These are phyloP conservation scores for Venturia asperata DNA, from an alignment of 2,329 filamentous ascomycete genomes.

Conservation along the genomic window DNA sequence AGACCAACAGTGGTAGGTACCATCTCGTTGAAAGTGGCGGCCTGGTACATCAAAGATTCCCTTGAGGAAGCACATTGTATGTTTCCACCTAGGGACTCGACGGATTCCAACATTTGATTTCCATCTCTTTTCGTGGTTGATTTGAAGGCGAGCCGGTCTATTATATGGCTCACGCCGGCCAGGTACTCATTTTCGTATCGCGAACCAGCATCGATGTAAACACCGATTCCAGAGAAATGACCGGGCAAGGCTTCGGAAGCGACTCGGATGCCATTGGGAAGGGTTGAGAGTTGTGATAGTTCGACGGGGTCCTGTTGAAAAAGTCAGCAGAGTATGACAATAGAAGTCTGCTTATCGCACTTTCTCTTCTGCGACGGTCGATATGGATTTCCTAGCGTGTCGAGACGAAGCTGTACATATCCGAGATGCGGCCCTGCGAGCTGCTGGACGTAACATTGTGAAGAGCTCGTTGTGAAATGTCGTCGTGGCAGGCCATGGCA, in stretches of 20 bases:
- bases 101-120: conserved; percentile 78
- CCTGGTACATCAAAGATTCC: conserved; percentile 98
- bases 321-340: not conserved
- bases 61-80: conserved; percentile 94
- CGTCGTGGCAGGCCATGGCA: not conserved
- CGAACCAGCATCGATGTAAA: conserved; percentile 93
- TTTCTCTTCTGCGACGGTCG: conserved; percentile 17
- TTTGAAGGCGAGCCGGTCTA: conserved; percentile 94
- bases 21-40: conserved; percentile 90
- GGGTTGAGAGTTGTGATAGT: conserved; percentile 77
- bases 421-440: conserved; percentile 8
- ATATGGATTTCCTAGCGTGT: not conserved
- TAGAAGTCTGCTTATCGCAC: not conserved
- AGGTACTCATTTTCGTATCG: conserved; percentile 82
- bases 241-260: conserved; percentile 92
- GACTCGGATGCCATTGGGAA: conserved; percentile 88
- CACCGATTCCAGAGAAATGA: conserved; percentile 88
- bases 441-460: conserved; percentile 16
- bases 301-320: conserved; percentile 70
- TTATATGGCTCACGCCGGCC: conserved; percentile 88
- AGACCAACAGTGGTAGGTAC: conserved; percentile 76
- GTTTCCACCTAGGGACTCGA: conserved; percentile 87
- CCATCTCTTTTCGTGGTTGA: conserved; percentile 63
- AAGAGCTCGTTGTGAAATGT: not conserved
- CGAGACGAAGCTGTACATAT: conserved; percentile 5